Evolutionary conservation across 208 protist species (phyloP).

Genomic region (Phytomonas francai): DNA sequence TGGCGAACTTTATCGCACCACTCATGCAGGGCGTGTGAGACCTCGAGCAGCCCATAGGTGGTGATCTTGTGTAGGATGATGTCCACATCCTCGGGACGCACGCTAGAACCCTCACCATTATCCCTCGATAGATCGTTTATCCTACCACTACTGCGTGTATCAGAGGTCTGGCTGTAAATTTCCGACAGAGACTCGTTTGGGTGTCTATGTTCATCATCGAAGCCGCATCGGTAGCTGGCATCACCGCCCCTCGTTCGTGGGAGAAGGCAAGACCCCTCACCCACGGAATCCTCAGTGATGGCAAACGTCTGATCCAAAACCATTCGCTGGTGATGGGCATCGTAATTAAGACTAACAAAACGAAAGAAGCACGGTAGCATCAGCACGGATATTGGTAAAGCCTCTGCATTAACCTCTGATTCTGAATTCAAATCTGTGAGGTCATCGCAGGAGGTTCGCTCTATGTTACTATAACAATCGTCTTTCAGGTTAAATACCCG

Average conservation of each 20-base stretch:
- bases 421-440: background rate
- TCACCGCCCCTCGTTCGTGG: background rate
- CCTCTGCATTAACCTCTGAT: background rate
- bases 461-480: background rate
- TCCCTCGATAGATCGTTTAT: background rate
- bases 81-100: slow-evolving; percentile 25
- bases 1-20: slow-evolving; percentile 29
- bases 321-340: slow-evolving; percentile 25
- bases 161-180: background rate
- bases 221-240: background rate
- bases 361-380: slow-evolving; percentile 18
- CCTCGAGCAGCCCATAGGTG: slow-evolving; percentile 35
- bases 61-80: slow-evolving; percentile 80
- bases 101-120: background rate
- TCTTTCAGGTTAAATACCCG: background rate
- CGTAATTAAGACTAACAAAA: slow-evolving; percentile 54
- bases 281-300: slow-evolving; percentile 7
- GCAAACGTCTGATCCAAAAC: slow-evolving; percentile 12
- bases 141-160: background rate
- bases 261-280: background rate
- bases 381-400: background rate
- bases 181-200: background rate
- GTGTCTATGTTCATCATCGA: background rate
- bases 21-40: slow-evolving; percentile 26
- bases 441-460: background rate